A percentile compares a stretch with the other conserved stretches of the same genome.
Conservation (phyloP, 2,329 filamentous ascomycete genomes). For the Alternaria sp. region DNA sequence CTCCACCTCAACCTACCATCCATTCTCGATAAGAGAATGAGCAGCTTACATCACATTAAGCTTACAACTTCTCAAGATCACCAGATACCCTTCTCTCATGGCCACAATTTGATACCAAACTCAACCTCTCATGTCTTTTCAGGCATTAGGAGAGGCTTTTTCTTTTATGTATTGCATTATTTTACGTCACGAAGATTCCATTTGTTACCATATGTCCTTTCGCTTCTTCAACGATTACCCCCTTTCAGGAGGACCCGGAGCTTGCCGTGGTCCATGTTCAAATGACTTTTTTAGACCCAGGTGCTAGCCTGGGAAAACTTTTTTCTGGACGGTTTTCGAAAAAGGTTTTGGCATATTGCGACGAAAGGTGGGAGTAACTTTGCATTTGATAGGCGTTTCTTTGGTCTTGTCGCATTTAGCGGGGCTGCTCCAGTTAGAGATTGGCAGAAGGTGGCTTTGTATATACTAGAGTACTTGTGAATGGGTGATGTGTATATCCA, state of each 20-base stretch:
- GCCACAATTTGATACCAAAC: constrained; percentile 5
- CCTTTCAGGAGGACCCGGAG: constrained; percentile 44
- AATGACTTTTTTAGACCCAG: constrained; percentile 37
- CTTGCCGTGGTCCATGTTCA: constrained; percentile 43
- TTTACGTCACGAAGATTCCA: constrained; percentile 6
- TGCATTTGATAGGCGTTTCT: constrained; percentile 1
- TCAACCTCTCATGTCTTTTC: background rate
- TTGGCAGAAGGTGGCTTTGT: background rate
- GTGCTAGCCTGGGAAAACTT: constrained; percentile 36
- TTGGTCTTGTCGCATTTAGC: background rate
- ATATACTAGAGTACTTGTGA: background rate
- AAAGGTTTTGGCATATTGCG: background rate
- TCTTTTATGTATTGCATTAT: constrained; percentile 6
- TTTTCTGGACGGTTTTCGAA: background rate
- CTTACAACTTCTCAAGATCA: background rate
- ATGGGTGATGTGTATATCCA: background rate
- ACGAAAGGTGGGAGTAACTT: background rate
- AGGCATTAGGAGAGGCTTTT: background rate
- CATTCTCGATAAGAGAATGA: constrained; percentile 1
- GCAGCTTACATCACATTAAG: constrained; percentile 6
- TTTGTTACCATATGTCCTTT: constrained; percentile 21
- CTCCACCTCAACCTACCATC: constrained; percentile 5
- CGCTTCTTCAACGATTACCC: constrained; percentile 43
- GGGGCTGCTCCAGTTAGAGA: background rate
- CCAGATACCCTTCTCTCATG: constrained; percentile 3